These are phyloP conservation scores for Crithidia bombi DNA, from an alignment of 208 protist genomes.

Conservation along the genomic window DNA sequence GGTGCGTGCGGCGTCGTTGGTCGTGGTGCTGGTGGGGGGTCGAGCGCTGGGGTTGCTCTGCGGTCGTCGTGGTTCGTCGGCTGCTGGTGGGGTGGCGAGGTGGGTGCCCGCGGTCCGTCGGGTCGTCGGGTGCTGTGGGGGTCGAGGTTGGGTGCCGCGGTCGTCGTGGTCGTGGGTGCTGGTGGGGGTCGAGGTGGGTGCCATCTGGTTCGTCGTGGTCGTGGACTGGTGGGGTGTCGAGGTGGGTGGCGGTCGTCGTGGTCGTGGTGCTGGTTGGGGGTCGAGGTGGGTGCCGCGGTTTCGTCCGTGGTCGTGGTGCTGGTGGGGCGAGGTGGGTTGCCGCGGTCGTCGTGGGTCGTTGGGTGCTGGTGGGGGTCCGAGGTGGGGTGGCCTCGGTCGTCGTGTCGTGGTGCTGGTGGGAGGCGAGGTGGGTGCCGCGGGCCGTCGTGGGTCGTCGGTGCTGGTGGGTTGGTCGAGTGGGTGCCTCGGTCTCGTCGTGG, in stretches of 20 bases:
- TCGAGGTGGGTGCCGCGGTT: no score
- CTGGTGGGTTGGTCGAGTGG: no score
- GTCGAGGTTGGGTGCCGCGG: no score
- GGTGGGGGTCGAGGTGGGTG: no score
- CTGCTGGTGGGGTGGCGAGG: no score
- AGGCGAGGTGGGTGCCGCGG: not conserved
- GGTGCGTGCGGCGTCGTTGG: no score
- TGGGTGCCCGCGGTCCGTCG: no score
- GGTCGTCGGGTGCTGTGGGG: no score
- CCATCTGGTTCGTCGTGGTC: not conserved
- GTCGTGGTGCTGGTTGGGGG: constrained; percentile 1
- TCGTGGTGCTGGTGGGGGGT: not conserved
- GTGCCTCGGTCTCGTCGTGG: not conserved
- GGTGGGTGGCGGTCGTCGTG: not conserved
- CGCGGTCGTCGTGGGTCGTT: not conserved
- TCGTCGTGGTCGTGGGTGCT: not conserved
- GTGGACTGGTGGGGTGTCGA: not conserved
- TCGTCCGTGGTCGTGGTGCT: not conserved
- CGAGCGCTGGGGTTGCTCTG: no score
- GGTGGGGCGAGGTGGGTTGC: not conserved
- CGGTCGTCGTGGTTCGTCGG: no score
- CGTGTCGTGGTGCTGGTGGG: not conserved
- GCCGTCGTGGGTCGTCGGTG: no score
- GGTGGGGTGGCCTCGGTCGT: not conserved
- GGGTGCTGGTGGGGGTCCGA: not conserved